Conservation (phyloP, 2,329 filamentous ascomycete species). For the Claviceps africana region DNA sequence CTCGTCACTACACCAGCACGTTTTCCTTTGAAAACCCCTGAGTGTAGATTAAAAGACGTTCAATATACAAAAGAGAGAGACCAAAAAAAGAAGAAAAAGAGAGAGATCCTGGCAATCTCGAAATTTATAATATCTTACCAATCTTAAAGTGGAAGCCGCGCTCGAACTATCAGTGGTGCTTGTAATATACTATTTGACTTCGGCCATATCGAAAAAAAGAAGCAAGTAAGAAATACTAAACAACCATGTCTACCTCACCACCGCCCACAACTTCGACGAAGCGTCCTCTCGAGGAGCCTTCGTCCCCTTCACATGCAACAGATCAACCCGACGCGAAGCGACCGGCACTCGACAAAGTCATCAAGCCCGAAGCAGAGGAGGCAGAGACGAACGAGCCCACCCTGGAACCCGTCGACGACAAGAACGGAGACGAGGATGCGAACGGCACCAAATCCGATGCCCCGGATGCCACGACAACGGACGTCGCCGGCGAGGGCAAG, state of each 20-base stretch:
- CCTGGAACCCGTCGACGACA: constrained; percentile 30
- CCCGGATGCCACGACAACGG: constrained; percentile 17
- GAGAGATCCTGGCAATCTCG: constrained; percentile 16
- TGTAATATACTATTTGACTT: constrained; percentile 8
- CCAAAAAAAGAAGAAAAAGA: too few relatives aligned
- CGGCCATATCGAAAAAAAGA: constrained; percentile 16
- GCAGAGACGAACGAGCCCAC: constrained; percentile 26
- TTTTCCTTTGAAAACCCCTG: constrained; percentile 80
- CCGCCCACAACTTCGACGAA: constrained; percentile 57
- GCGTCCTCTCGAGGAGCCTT: constrained; percentile 92
- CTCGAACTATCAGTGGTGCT: constrained; percentile 2
- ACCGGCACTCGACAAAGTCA: constrained; percentile 83
- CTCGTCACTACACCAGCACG: constrained; percentile 65
- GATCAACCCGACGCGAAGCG: constrained; percentile 97
- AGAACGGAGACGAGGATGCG: constrained; percentile 34
- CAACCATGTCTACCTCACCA: constrained; percentile 58
- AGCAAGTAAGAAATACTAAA: constrained; percentile 17
- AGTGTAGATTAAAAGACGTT: constrained; percentile 46
- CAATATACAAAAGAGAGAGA: too few relatives aligned
- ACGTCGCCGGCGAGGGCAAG: constrained; percentile 15
- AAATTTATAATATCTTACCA: constrained; percentile 1
- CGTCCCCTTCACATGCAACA: constrained; percentile 77
- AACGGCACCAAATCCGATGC: constrained; percentile 32
- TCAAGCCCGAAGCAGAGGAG: constrained; percentile 49
- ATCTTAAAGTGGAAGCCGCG: constrained; percentile 1